Evolutionary conservation across 352 stramenopile species (phyloP), one percentile per base, ranked within the genome.

Genomic region (Phytophthora pinifolia): DNA sequence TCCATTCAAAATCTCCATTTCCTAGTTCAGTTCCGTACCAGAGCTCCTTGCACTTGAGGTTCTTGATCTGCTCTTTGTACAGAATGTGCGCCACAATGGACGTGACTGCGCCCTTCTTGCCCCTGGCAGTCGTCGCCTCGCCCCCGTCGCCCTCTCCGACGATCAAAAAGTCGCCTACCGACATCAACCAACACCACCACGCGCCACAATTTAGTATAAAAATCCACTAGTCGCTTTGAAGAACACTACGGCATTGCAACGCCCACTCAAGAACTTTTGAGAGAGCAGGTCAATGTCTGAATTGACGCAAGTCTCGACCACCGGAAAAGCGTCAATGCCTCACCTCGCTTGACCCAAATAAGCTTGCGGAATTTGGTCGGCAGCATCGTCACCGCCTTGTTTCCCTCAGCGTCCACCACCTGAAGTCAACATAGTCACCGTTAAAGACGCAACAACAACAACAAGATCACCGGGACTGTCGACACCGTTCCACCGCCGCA

Each of bases 11-110:
- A 34, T 27, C 35, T 20, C 13, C 44, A 62, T 46, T 33, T 22
- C 43, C 18, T 27, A 59, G 9, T 22, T 18, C 15, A 43, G 45
- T n/a, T n/a, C 25, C 62, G 38, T 60, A 88, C 97, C 97, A 99
- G 4, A 98, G 74, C 17, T 83, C 77, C 57, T 97, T 97, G 35
- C 72, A 74, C 76, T 97, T 97, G 27, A 99, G 86, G 72, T 99
- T 94, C 62, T 98, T 98, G 45, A 99, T 95, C 80, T 99, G 97
- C 59, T 99, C 97, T 60, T 98, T 98, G 79, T 98, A 98, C 30
- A 99, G 65, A 76, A 99, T 98, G 65, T 98, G 94, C 70, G 95
- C 83, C 46, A 99, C 87, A 42, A 93, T 92, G 33, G 86, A 95
- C 36, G 85, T 94, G 38, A 97, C 89, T 7, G 88, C 90, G 25